Base-by-base conservation (phyloP, 2,329 filamentous ascomycete genomes). In the Trichoderma afroharzianum region DNA sequence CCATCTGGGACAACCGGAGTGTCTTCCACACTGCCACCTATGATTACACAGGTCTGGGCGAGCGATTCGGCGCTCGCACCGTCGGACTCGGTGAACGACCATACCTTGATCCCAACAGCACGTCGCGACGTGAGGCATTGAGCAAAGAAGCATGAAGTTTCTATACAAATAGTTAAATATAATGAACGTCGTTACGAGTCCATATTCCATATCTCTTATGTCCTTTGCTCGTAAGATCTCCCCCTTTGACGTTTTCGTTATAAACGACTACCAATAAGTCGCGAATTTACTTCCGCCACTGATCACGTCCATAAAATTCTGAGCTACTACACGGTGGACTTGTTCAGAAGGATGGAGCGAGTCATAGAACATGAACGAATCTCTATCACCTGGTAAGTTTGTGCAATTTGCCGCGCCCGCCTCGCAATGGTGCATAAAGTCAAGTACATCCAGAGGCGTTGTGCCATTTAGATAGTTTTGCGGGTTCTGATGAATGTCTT, bases 1-100 rank as follows among this genome's bases (percentile, higher is more conserved):
- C 86, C 1, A 88, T 89, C 73, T 89, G 87, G 87, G 87, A 89
- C 73, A 88, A 89, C 74, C 80, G 87, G 8, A 85, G 82, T n/a
- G 85, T 85, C 1, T 88, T 85, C 74, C 87, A 89, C 73, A 83
- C 84, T 2, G 87, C 86, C 0, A 89, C 86, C 0, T 83, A 82
- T 14, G 87, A 88, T 74, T 86, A 87, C 73, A 78, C 84, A 55
- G 82, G 79, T 1, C 75, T 82, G 8, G 87, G 86, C 0, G 82
- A 86, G 73, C 78, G 87, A 4, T 81, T 80, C 9, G 87, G 87
- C 0, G 83, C 84, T 36, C 77, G 87, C 1, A 85, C 83, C 3
- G 86, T 88, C 8, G 85, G 86, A 6, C 74, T 89, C 15, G 87
- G 87, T 0, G 87, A 89, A 79, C 80, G 79, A 75, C 86, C 86